These are phyloP conservation scores for Fusarium sp. DNA, from an alignment of 2,329 filamentous ascomycete genomes.

Conservation along the genomic window DNA sequence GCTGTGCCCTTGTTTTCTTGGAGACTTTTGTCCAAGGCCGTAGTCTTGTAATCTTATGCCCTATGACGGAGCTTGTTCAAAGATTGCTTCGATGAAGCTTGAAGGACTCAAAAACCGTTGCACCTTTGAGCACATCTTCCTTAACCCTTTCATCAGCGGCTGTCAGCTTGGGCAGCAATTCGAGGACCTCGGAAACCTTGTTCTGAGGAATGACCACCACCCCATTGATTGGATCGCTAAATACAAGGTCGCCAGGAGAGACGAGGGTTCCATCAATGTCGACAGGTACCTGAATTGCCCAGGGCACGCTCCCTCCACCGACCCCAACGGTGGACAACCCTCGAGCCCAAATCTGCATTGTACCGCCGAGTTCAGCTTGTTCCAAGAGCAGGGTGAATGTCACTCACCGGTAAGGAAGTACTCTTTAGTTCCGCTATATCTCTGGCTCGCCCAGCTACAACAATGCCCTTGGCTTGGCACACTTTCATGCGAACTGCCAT, in stretches of 20 bases:
- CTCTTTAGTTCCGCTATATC: constrained; percentile 68
- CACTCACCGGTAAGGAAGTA: constrained; percentile 64
- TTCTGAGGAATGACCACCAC: constrained; percentile 72
- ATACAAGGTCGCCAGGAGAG: constrained; percentile 70
- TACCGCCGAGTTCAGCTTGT: constrained; percentile 29
- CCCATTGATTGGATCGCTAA: constrained; percentile 74
- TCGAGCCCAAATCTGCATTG: constrained; percentile 60
- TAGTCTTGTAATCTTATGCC: neutral
- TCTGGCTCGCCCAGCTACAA: constrained; percentile 74
- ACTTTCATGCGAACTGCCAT: constrained; percentile 75
- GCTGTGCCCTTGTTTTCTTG: neutral
- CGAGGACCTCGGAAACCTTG: constrained; percentile 66
- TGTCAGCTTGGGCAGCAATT: constrained; percentile 61
- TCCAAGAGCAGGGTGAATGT: constrained; percentile 1
- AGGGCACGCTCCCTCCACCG: constrained; percentile 63
- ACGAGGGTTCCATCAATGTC: constrained; percentile 54
- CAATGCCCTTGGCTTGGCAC: constrained; percentile 65
- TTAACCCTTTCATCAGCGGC: constrained; percentile 68
- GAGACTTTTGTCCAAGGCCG: neutral
- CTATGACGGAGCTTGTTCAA: constrained; percentile 23
- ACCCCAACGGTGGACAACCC: constrained; percentile 66
- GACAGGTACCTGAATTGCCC: constrained; percentile 58
- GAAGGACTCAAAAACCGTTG: constrained; percentile 72
- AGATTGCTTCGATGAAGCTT: constrained; percentile 58
- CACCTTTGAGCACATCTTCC: constrained; percentile 68